These are phyloP conservation scores for Alternaria sp. DNA, from an alignment of 2,329 filamentous ascomycete genomes.

Conservation along the genomic window DNA sequence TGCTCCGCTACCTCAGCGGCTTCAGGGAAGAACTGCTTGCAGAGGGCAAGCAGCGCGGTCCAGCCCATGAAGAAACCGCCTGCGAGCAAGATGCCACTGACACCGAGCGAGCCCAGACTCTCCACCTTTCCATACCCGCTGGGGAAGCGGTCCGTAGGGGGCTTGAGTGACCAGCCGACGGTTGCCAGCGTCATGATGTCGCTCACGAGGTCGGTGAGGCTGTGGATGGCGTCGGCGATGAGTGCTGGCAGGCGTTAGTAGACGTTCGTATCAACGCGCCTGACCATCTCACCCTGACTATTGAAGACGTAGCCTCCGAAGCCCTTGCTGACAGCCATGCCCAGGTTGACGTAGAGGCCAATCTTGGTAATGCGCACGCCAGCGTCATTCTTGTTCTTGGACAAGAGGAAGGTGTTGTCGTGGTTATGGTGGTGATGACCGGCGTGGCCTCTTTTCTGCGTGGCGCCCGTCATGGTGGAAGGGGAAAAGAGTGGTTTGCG, in stretches of 20 bases:
- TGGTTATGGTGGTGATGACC: constrained; percentile 73
- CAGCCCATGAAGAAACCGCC: constrained; percentile 91
- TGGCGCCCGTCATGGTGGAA: constrained; percentile 37
- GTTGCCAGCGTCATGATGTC: constrained; percentile 94
- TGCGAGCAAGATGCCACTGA: constrained; percentile 86
- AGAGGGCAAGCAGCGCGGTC: constrained; percentile 65
- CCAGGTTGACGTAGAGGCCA: constrained; percentile 85
- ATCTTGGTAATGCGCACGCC: constrained; percentile 93
- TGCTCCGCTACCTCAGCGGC: constrained; percentile 52
- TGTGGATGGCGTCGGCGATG: constrained; percentile 93
- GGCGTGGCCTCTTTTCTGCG: constrained; percentile 42
- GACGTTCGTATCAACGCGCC: neutral
- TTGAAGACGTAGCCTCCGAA: constrained; percentile 93
- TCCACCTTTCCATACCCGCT: constrained; percentile 97
- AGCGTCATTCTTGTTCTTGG: constrained; percentile 85
- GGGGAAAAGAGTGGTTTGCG: constrained; percentile 39
- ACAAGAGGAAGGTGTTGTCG: constrained; percentile 83
- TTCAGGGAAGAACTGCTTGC: constrained; percentile 57
- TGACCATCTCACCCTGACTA: constrained; percentile 66
- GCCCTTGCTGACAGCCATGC: constrained; percentile 93
- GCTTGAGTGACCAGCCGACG: constrained; percentile 88
- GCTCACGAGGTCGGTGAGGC: constrained; percentile 91
- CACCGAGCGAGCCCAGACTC: constrained; percentile 89
- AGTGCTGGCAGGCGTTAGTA: constrained; percentile 62
- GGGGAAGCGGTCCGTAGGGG: constrained; percentile 83